These are phyloP conservation scores for Harringtonia aguacate DNA, from an alignment of 2,329 filamentous ascomycete species.

Conservation along the genomic window DNA sequence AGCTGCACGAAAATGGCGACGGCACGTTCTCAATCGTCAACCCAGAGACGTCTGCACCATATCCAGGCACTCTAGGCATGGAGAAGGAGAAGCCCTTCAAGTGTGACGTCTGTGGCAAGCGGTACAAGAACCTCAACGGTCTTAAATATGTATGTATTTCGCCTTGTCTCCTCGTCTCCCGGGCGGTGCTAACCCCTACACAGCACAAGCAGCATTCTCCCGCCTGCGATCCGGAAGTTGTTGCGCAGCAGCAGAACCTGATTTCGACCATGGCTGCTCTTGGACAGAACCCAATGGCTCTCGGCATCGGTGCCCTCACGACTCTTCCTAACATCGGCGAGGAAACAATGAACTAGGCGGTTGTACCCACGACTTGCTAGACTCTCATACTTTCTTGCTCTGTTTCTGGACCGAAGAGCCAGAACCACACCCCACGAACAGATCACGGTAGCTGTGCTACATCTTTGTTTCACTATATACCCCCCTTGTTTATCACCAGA, in stretches of 20 bases:
- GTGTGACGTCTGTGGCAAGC: conserved; percentile 93
- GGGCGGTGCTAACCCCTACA: conserved; percentile 20
- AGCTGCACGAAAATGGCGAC: conserved; percentile 91
- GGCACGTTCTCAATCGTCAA: conserved; percentile 98
- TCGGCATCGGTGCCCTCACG: conserved; percentile 22
- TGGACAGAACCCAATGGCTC: conserved; percentile 16
- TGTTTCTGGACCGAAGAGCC: background rate
- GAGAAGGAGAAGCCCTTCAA: conserved; percentile 99
- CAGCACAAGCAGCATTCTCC: conserved; percentile 73
- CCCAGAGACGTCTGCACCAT: conserved; percentile 85
- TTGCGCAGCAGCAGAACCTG: conserved; percentile 28
- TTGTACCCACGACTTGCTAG: too few species aligned
- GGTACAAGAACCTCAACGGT: conserved; percentile 98
- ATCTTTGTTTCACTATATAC: background rate
- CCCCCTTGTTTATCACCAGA: background rate
- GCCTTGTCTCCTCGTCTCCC: background rate
- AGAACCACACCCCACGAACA: background rate
- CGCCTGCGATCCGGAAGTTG: conserved; percentile 76
- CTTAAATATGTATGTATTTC: conserved; percentile 72
- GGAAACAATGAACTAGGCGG: conserved; percentile 22
- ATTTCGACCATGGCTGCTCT: conserved; percentile 21
- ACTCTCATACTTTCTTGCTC: background rate
- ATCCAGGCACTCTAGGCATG: conserved; percentile 96
- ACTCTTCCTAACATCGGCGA: conserved; percentile 32
- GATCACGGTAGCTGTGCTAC: background rate